Conservation (phyloP, 2,329 filamentous ascomycete genomes). For the Blastomyces parvus region DNA sequence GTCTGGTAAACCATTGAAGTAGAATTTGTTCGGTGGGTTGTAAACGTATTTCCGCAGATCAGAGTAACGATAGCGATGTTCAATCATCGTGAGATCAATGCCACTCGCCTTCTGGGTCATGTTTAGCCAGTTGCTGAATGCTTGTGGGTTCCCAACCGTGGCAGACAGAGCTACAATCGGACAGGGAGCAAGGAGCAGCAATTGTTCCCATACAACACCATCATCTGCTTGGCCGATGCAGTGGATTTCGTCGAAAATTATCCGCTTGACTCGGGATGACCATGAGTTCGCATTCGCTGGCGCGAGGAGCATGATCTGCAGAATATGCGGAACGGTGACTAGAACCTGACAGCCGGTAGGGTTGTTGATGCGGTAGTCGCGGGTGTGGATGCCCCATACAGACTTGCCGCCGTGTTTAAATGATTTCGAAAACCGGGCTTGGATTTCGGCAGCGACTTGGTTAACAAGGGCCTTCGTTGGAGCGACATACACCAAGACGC, state of each 20-base stretch:
- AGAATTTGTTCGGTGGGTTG: conserved; percentile 39
- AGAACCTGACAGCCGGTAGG: conserved; percentile 62
- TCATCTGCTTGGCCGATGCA: conserved; percentile 69
- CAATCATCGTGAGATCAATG: conserved; percentile 56
- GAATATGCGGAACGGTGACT: conserved; percentile 66
- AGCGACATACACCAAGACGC: conserved; percentile 66
- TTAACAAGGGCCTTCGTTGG: conserved; percentile 76
- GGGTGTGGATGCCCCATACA: conserved; percentile 70
- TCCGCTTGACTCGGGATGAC: conserved; percentile 59
- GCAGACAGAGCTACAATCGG: conserved; percentile 72
- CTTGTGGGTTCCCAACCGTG: conserved; percentile 64
- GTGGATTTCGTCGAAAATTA: conserved; percentile 77
- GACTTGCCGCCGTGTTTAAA: conserved; percentile 53
- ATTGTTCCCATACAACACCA: conserved; percentile 68
- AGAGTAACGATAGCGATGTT: conserved; percentile 61
- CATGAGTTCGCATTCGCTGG: conserved; percentile 57
- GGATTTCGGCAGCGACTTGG: conserved; percentile 70
- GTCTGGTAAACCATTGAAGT: conserved; percentile 45
- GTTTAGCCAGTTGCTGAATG: conserved; percentile 60
- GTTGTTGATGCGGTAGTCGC: conserved; percentile 67
- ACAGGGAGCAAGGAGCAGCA: conserved; percentile 63
- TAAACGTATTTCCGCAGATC: conserved; percentile 70
- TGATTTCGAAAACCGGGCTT: conserved; percentile 62
- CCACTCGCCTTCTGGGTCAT: conserved; percentile 55
- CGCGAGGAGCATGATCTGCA: conserved; percentile 64